Conservation (phyloP, 345 rosid genomes). For the Boechera retrofracta region DNA sequence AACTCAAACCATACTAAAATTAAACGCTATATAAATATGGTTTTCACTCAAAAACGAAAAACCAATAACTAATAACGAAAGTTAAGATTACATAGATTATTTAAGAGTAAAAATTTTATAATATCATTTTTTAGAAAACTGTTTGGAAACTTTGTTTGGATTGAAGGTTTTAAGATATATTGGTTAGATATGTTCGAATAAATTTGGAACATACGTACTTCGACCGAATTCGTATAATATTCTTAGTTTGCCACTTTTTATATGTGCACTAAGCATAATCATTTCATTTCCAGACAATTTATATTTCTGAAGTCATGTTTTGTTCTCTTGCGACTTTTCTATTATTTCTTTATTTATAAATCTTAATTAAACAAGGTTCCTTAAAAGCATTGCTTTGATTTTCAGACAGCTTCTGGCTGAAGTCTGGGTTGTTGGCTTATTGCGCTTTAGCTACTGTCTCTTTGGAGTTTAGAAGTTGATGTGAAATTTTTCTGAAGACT, state of each 20-base stretch:
- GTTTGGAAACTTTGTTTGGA: background rate
- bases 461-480: slow-evolving; percentile 26
- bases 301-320: slow-evolving; percentile 42
- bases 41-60: too few relatives aligned
- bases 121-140: too few relatives aligned
- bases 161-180: background rate
- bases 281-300: slow-evolving; percentile 44
- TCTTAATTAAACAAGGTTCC: slow-evolving; percentile 29
- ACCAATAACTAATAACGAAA: too few relatives aligned
- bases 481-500: background rate
- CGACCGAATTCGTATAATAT: slow-evolving; percentile 1
- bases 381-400: slow-evolving; percentile 46
- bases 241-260: slow-evolving; percentile 31
- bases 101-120: too few relatives aligned
- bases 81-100: too few relatives aligned
- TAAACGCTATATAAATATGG: background rate
- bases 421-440: slow-evolving; percentile 46
- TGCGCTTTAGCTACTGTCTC: slow-evolving; percentile 41
- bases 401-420: slow-evolving; percentile 47
- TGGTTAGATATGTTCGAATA: background rate
- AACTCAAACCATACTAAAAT: background rate
- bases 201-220: background rate
- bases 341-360: background rate
- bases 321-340: slow-evolving; percentile 42
- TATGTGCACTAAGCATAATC: slow-evolving; percentile 42